These are phyloP conservation scores for Pleurotus pulmonarius DNA, from an alignment of 768 basidiomycete genomes.

Conservation along the genomic window DNA sequence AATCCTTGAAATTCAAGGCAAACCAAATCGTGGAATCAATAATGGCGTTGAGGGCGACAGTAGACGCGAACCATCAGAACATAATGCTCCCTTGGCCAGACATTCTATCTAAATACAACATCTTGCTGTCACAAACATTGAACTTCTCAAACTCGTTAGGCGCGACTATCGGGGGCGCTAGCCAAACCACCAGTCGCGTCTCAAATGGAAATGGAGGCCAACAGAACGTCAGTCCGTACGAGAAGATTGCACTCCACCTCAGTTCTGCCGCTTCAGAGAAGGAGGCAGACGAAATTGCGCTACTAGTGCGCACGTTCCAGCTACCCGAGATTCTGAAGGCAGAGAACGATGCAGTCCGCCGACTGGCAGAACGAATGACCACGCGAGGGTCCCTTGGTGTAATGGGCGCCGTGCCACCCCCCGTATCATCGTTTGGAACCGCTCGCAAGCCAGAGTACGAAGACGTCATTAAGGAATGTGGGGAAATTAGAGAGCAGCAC, in stretches of 20 bases:
- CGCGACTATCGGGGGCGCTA: constrained; percentile 27
- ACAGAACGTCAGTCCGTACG: constrained; percentile 42
- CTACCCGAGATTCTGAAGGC: constrained; percentile 69
- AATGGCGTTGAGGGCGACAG: constrained; percentile 54
- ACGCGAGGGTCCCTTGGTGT: constrained; percentile 54
- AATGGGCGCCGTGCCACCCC: constrained; percentile 32
- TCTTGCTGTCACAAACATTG: constrained; percentile 79
- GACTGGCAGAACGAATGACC: constrained; percentile 63
- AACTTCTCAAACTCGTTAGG: constrained; percentile 66
- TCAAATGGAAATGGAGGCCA: constrained; percentile 5
- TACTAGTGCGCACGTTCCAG: constrained; percentile 75
- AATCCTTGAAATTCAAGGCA: constrained; percentile 73
- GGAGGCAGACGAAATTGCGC: constrained; percentile 72
- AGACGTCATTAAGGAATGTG: constrained; percentile 65
- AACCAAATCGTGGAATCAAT: constrained; percentile 81
- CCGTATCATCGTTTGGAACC: constrained; percentile 17
- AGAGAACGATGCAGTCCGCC: constrained; percentile 71
- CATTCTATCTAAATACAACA: constrained; percentile 81
- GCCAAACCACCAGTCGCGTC: constrained; percentile 6
- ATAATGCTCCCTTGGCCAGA: constrained; percentile 86
- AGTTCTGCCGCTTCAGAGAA: constrained; percentile 51
- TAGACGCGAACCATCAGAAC: constrained; percentile 53
- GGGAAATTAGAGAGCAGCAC: constrained; percentile 63
- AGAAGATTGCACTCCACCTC: constrained; percentile 69
- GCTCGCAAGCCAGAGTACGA: constrained; percentile 45